Evolutionary conservation across 768 basidiomycete genomes (phyloP), one percentile per base, ranked within the genome.

Genomic region (Serpula lacrymans): DNA sequence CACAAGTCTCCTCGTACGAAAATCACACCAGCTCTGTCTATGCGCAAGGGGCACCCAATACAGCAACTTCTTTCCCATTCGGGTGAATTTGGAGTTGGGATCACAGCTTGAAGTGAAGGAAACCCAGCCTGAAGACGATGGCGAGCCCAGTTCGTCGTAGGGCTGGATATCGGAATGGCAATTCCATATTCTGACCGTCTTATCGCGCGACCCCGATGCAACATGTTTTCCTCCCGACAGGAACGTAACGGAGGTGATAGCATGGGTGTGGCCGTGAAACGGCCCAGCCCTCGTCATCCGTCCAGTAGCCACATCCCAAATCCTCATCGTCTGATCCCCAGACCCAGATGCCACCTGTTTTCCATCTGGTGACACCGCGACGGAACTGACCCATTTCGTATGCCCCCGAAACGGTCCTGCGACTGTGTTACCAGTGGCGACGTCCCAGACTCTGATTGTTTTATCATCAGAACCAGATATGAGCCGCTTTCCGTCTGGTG

Each of bases 281-380:
- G 11, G 33, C n/a, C n/a, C n/a, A n/a, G n/a, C n/a, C n/a, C 33
- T 10, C 10, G 18, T 18, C n/a, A n/a, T n/a, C n/a, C n/a, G 11
- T 10, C 33, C 33, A 10, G 33, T 11, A 10, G 10, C 18, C 10
- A 17, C 33, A 34, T 39, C 41, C 43, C 48, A 53, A 6, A 53
- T 17, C 33, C 30, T 44, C 3, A 54, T 23, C 12, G 39, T 42
- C 1, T 34, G 22, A 34, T 77, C 48, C 3, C 21, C 21, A 9
- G 48, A 49, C n/a, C 34, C 48, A 31, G 48, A 49, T 13, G 35
- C 48, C 31, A 50, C 33, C n/a, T 21, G 27, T 18, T 12, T n/a
- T 10, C 48, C 48, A 39, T 50, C 31, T 13, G 49, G 49, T 6
- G 48, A 50, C 27, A 50, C 43, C n/a, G 34, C 35, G 29, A 50